These are phyloP conservation scores for Takashimella koratensis DNA, from an alignment of 1,284 basidiomycete species.

Conservation along the genomic window DNA sequence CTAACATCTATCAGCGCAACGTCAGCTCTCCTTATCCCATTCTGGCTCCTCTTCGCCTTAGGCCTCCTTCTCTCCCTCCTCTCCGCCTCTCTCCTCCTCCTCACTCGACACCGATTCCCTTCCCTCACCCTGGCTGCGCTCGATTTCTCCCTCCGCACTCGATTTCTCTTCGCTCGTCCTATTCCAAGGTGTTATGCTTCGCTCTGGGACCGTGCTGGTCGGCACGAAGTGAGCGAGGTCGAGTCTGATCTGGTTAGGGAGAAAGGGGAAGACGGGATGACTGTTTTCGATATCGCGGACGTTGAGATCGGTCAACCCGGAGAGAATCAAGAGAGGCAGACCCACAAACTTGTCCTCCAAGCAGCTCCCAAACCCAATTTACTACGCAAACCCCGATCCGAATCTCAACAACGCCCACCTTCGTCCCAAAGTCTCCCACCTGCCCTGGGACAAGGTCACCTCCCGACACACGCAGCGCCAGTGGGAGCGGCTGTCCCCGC, in stretches of 20 bases:
- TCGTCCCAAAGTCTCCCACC: no score
- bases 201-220: no score
- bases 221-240: not conserved
- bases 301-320: not conserved
- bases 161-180: constrained; percentile 1
- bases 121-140: constrained; percentile 11
- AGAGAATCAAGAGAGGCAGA: not conserved
- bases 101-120: not conserved
- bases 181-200: not conserved
- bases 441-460: no score
- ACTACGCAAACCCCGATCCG: no score
- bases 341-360: not conserved
- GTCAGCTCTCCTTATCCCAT: constrained; percentile 15
- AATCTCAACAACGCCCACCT: no score
- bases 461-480: no score
- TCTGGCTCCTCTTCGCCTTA: constrained; percentile 20
- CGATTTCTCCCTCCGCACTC: constrained; percentile 17
- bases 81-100: not conserved
- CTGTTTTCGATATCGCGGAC: not conserved
- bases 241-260: not conserved
- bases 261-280: not conserved
- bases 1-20: constrained; percentile 13
- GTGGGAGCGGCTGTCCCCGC: no score
- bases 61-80: constrained; percentile 21
- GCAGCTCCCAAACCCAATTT: not conserved